Base-by-base conservation (phyloP, 768 basidiomycete species). In the Coprinopsis strossmayeri region DNA sequence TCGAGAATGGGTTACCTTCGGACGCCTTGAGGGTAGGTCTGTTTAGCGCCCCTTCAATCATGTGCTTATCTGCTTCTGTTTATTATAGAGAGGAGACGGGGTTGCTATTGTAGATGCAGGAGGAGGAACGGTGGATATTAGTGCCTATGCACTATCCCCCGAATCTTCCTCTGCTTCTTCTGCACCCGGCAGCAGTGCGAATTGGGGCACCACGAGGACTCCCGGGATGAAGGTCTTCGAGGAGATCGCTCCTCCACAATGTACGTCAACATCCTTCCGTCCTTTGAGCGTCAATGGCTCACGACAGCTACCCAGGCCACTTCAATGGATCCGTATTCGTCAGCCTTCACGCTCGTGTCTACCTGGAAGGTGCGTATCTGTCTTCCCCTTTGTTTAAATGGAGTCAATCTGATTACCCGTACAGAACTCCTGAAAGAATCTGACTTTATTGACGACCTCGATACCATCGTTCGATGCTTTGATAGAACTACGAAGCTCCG, bases 61-160 rank as follows among this genome's bases (percentile, higher is more conserved):
- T n/a, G n/a, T n/a, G n/a, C n/a, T n/a, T 11, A 34, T 13, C 17
- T 23, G 9, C 25, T 12, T 45, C 10, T 38, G 5, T 11, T 45
- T 15, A 28, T 11, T 45, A 1, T 41, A 79, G 76, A 57, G 56
- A 12, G 70, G 72, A 17, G 56, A 75, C 38, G 74, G 73, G 2
- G 62, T 79, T 4, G 65, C 79, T 43, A 64, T 82, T 23, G 71
- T 81, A 15, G 80, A 82, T 51, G 78, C 79, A 2, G 80, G 81
- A 3, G 78, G 79, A 45, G 81, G 79, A 20, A 82, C 79, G 0
- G 63, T 82, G 20, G 81, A 82, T 52, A 65, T 82, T 40, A 80
- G 76, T 46, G 69, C 76, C 3, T 82, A 81, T 49, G 69, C 64
- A 13, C 63, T 66, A n/a, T 45, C 57, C 56, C 49, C 60, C 0